Conservation (phyloP, 2,329 filamentous ascomycete species). For the Fusarium sp. region DNA sequence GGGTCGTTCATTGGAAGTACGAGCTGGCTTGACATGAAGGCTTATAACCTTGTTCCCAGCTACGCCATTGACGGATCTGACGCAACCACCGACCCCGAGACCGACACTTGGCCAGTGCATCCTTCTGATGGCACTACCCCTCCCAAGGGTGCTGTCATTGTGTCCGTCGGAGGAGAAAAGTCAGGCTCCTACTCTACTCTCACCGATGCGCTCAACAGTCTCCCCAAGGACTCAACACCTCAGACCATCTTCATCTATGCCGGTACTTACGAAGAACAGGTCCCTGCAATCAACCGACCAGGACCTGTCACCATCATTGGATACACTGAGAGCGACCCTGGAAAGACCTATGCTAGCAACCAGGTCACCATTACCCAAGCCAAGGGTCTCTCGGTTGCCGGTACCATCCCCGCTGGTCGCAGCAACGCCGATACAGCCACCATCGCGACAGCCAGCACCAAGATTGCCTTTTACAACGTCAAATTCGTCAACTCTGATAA, state of each 20-base stretch:
- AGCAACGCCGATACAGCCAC: slow-evolving; percentile 37
- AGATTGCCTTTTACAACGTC: slow-evolving; percentile 49
- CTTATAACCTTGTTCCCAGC: slow-evolving; percentile 38
- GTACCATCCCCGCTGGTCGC: slow-evolving; percentile 39
- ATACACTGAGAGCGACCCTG: slow-evolving; percentile 53
- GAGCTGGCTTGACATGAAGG: slow-evolving; percentile 38
- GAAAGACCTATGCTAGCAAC: slow-evolving; percentile 60
- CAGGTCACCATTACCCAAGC: slow-evolving; percentile 58
- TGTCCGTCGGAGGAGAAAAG: slow-evolving; percentile 45
- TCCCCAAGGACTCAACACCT: slow-evolving; percentile 47
- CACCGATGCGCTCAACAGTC: slow-evolving; percentile 43
- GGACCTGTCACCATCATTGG: slow-evolving; percentile 55
- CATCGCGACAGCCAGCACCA: slow-evolving; percentile 49
- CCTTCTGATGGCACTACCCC: slow-evolving; percentile 54
- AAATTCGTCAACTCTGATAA: slow-evolving; percentile 54
- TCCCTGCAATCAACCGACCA: slow-evolving; percentile 49
- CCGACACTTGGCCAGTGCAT: slow-evolving; percentile 25
- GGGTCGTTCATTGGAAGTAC: slow-evolving; percentile 33
- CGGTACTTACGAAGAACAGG: slow-evolving; percentile 56
- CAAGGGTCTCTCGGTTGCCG: slow-evolving; percentile 27
- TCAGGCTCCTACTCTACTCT: slow-evolving; percentile 43
- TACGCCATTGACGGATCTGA: slow-evolving; percentile 15
- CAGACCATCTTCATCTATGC: slow-evolving; percentile 55
- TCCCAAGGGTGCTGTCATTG: slow-evolving; percentile 53
- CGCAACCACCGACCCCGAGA: slow-evolving; percentile 15